Conservation (phyloP, 176 grass and related monocot genomes). For the Musa schizocarpa region DNA sequence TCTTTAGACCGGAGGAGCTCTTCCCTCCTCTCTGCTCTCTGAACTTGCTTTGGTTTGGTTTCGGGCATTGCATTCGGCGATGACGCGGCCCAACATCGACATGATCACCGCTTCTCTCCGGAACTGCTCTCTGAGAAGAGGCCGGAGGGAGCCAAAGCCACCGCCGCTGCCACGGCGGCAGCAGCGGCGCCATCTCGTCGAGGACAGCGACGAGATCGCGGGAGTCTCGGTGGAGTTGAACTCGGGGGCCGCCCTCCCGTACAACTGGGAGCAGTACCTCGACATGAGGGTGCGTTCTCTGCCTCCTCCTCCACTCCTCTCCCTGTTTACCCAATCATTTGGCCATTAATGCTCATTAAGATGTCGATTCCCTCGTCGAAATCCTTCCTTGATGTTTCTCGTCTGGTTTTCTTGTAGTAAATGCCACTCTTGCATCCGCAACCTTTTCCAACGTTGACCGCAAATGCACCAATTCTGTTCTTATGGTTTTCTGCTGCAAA, state of each 20-base stretch:
- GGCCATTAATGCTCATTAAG: slow-evolving; percentile 17
- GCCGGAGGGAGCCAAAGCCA: neutral
- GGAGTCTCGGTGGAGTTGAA: slow-evolving; percentile 85
- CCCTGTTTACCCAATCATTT: slow-evolving; percentile 16
- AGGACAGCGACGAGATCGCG: slow-evolving; percentile 35
- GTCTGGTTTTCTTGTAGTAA: neutral
- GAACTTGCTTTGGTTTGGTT: neutral
- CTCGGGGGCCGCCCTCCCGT: slow-evolving; percentile 72
- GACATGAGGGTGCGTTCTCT: slow-evolving; percentile 75
- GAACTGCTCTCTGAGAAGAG: slow-evolving; percentile 45
- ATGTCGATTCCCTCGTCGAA: neutral
- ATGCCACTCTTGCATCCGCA: too few relatives aligned
- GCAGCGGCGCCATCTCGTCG: neutral
- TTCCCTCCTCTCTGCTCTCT: neutral
- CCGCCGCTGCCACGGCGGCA: neutral
- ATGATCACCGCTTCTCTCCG: slow-evolving; percentile 59
- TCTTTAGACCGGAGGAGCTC: neutral
- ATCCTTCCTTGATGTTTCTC: neutral
- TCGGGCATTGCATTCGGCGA: slow-evolving; percentile 22
- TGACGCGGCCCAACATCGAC: slow-evolving; percentile 62
- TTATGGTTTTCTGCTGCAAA: too few relatives aligned
- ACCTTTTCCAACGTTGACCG: too few relatives aligned
- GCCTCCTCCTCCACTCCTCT: neutral
- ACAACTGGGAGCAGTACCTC: slow-evolving; percentile 97
- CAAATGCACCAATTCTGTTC: too few relatives aligned